Base-by-base conservation (phyloP, 345 rosid genomes). In the Lepidium aucheri region DNA sequence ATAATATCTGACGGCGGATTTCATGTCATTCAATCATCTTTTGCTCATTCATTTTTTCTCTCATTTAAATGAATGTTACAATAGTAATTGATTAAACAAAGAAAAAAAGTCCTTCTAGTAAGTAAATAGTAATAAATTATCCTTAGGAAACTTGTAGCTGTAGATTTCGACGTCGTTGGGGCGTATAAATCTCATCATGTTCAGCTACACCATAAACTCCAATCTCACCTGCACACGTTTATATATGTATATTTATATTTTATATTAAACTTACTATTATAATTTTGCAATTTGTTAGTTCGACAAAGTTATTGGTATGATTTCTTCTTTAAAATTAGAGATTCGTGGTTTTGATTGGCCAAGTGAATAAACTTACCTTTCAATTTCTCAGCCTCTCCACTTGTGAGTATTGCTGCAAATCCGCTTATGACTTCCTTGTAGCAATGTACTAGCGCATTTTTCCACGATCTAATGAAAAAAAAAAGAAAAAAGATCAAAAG, bases 351-450 rank as follows among this genome's bases (percentile, higher is more conserved):
- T 34, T 16, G 10, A 17, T 7, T 13, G 13, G 7, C 6, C 32
- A 28, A 28, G 32, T 46, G 13, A 61, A 45, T 13, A 61, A 18
- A 36, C 55, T 10, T 38, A 67, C 74, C 67, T 9, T 10, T 69
- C 20, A 69, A 41, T 60, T 51, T 51, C 17, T 20, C 50, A 59
- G 60, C 67, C 53, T 69, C 67, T 51, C 41, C 60, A 60, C 15
- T 9, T 4, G 74, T 69, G 30, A 69, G 67, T 18, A 15, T 13
- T 32, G 74, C 67, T 9, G 74, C 60, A 60, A 69, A 69, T 12
- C 74, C 74, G 36, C 65, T 39, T 0, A 13, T 18, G 22, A 42
- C 14, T 34, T 51, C 8, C 32, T 41, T n/a, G 53, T 60, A 69
- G 67, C 74, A 69, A 60, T 41, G 34, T 33, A 18, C 3, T 32